Conservation (phyloP, 306 rosid species). For the Cicer arietinum region DNA sequence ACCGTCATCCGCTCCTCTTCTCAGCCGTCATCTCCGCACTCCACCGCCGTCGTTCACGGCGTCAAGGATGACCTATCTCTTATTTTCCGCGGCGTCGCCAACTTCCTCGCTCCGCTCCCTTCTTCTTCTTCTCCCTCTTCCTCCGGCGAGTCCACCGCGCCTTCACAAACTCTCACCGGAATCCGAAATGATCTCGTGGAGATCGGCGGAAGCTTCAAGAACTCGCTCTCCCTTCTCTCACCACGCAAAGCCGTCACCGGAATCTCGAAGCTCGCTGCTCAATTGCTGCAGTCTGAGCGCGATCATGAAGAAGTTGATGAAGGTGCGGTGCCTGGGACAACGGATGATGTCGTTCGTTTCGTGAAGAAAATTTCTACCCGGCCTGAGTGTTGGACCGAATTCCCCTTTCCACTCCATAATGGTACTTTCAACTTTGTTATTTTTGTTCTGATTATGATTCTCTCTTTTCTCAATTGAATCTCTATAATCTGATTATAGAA, state of each 20-base stretch:
- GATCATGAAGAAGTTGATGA: slow-evolving; percentile 41
- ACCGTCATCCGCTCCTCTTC: slow-evolving; percentile 37
- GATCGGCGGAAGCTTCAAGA: slow-evolving; percentile 81
- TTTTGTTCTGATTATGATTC: slow-evolving; percentile 32
- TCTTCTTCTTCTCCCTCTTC: slow-evolving; percentile 40
- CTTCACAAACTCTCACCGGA: slow-evolving; percentile 61
- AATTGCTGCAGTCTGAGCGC: slow-evolving; percentile 54
- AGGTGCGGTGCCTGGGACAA: slow-evolving; percentile 64
- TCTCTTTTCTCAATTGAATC: slow-evolving; percentile 2
- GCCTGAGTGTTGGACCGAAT: slow-evolving; percentile 85
- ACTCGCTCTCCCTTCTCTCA: slow-evolving; percentile 75
- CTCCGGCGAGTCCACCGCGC: slow-evolving; percentile 36
- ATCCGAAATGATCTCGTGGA: slow-evolving; percentile 89
- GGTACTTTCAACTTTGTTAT: slow-evolving; percentile 53
- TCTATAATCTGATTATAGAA: slow-evolving; percentile 12
- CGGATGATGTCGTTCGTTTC: slow-evolving; percentile 76
- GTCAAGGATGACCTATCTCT: slow-evolving; percentile 64
- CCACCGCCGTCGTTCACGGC: slow-evolving; percentile 49
- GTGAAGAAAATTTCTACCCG: slow-evolving; percentile 64
- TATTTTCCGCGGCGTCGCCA: slow-evolving; percentile 79
- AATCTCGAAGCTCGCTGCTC: slow-evolving; percentile 81
- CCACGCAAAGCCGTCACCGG: slow-evolving; percentile 71
- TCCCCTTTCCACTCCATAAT: slow-evolving; percentile 68
- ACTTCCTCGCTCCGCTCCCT: slow-evolving; percentile 89
- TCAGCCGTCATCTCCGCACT: slow-evolving; percentile 19